phyloP scores from a whole-genome alignment of 768 basidiomycete species.

The Boletus rex-veris region DNA sequence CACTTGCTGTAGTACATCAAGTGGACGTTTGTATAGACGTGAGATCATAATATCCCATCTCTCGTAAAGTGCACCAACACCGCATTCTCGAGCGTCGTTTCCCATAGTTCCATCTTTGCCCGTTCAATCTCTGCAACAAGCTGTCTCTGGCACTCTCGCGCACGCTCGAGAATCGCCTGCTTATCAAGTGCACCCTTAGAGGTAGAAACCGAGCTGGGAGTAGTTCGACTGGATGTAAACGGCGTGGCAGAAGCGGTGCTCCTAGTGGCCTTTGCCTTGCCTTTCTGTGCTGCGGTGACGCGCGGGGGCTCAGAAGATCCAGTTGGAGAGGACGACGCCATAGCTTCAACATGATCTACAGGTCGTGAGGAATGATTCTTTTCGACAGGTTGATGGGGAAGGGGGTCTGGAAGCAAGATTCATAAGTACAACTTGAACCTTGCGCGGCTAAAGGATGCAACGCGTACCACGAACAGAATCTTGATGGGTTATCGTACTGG shows the following conservation, averaged over 20 bases:
- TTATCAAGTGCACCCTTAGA: slow-evolving; percentile 25
- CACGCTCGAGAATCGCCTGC: slow-evolving; percentile 48
- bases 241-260: not conserved
- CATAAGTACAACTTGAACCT: slow-evolving; percentile 1
- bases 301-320: not conserved
- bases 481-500: not conserved
- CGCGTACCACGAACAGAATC: slow-evolving; percentile 11
- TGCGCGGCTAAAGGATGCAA: not conserved
- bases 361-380: not conserved
- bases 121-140: slow-evolving; percentile 53
- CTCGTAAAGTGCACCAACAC: slow-evolving; percentile 49
- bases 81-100: slow-evolving; percentile 68
- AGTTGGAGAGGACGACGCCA: not conserved
- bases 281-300: slow-evolving; percentile 11
- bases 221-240: not conserved
- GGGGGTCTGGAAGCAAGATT: slow-evolving; percentile 3
- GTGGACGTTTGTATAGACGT: not conserved
- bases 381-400: not conserved
- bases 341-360: not conserved
- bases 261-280: slow-evolving; percentile 10
- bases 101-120: slow-evolving; percentile 70
- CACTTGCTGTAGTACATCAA: not conserved
- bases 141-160: slow-evolving; percentile 49
- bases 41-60: slow-evolving; percentile 16
- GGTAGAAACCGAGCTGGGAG: not conserved